phyloP scores from a whole-genome alignment of 2,329 filamentous ascomycete genomes.

The Calonectria pteridis region DNA sequence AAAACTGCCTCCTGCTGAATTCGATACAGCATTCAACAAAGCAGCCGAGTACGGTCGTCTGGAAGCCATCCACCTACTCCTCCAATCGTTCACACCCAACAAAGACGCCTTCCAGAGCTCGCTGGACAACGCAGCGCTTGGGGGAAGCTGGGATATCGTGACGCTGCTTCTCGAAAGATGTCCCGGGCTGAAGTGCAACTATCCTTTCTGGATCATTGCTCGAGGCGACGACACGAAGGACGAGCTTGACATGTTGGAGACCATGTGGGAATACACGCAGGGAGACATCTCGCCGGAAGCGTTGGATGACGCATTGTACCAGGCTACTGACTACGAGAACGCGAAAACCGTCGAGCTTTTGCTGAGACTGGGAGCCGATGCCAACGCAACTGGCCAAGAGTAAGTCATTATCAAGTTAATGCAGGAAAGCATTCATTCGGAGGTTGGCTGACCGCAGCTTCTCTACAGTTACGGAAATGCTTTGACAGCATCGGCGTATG shows the following conservation, averaged over 20 bases:
- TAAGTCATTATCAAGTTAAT: neutral
- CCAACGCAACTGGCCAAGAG: neutral
- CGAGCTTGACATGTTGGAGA: slow-evolving; percentile 49
- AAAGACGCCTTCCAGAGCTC: slow-evolving; percentile 49
- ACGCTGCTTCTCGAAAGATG: slow-evolving; percentile 50
- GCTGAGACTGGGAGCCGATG: neutral
- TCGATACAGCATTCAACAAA: slow-evolving; percentile 53
- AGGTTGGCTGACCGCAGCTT: neutral
- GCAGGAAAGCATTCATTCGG: neutral
- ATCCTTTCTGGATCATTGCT: slow-evolving; percentile 49
- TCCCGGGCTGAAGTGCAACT: slow-evolving; percentile 50
- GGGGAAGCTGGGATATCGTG: slow-evolving; percentile 55
- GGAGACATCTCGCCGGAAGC: neutral
- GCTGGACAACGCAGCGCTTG: slow-evolving; percentile 47
- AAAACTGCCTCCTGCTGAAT: slow-evolving; percentile 54
- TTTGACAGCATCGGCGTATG: slow-evolving; percentile 53
- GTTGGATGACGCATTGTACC: neutral
- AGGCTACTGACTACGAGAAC: neutral
- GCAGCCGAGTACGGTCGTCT: slow-evolving; percentile 54
- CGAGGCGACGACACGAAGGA: slow-evolving; percentile 47
- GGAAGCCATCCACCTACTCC: slow-evolving; percentile 54
- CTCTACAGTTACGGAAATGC: slow-evolving; percentile 36
- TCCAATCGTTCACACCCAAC: slow-evolving; percentile 50
- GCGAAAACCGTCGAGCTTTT: neutral
- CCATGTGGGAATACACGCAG: slow-evolving; percentile 4